Evolutionary conservation across 2,329 filamentous ascomycete genomes (phyloP), one percentile per base, ranked within the genome.

Genomic region (Rhexocercosporidium sp.): DNA sequence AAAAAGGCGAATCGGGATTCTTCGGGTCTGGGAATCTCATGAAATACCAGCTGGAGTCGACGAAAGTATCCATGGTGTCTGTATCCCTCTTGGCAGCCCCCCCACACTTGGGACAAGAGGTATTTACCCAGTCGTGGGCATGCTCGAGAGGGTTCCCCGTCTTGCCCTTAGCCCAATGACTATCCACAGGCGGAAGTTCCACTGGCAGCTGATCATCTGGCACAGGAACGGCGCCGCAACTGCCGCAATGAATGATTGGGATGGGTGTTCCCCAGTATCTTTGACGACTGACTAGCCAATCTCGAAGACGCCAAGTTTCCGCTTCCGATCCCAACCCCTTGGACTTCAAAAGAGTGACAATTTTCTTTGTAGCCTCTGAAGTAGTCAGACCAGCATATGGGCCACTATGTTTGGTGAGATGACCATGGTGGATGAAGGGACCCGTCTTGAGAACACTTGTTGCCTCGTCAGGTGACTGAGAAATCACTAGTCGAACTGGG

Each of bases 11-110:
- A 1, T 84, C 75, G 16, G 82, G 71, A 71, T 96, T 94, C 20
- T 88, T 82, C 0, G 91, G 82, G 73, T 96, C 92, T 31, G 90
- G 80, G 73, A 93, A 97, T 14, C 93, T 87, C 80, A 94, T 88
- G 75, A 90, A 97, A 78, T 97, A 97, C 94, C 94, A 97, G 63
- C 93, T 96, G 1, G 93, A 97, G 79, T 97, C 94, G 68, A 97
- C 94, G 79, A 97, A 97, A 0, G 94, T 97, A 78, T 97, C 94
- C 94, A 97, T 97, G 2, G 94, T 97, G 77, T 97, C 94, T 0
- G 94, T 97, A 71, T 97, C 94, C 70, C 94, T 86, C 76, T 88
- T 91, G 7, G 92, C 94, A 27, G 87, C 80, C 1, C 86, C 84
- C 18, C 85, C 81, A 74, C 94, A 97, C 72, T 86, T 86, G 5